Evolutionary conservation across 164 flowering plant species (phyloP).

Genomic region (Macadamia integrifolia): DNA sequence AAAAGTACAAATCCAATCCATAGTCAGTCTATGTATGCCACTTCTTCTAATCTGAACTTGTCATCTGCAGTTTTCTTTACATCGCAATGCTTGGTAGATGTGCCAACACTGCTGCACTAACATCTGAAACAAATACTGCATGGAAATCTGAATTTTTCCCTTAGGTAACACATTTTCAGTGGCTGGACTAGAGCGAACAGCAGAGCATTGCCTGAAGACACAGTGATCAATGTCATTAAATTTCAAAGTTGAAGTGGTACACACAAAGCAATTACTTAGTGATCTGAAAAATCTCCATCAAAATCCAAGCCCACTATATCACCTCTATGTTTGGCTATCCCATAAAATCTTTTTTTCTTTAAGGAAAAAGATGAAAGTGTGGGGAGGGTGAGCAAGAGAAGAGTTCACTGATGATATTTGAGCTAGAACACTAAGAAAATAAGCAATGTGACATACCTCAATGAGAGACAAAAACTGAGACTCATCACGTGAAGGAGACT

Average conservation of each 20-base stretch:
- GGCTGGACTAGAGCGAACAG: constrained; percentile 47
- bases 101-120: neutral
- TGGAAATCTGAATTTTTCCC: neutral
- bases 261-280: neutral
- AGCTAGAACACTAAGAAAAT: neutral
- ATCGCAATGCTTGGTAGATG: neutral
- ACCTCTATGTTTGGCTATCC: neutral
- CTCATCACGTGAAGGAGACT: constrained; percentile 28
- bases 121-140: constrained; percentile 1
- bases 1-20: neutral
- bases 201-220: constrained; percentile 59
- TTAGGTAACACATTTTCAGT: neutral
- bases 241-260: neutral
- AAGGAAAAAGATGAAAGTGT: neutral
- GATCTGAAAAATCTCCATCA: neutral
- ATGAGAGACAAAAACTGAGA: constrained; percentile 22
- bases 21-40: neutral
- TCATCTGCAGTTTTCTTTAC: neutral
- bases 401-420: neutral
- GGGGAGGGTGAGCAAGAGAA: no score
- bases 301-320: neutral
- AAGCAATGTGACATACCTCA: constrained; percentile 43
- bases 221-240: constrained; percentile 2
- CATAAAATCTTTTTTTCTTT: no score
- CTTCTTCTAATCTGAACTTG: constrained; percentile 2